Evolutionary conservation across 306 rosid genomes (phyloP).

Genomic region (Cajanus cajan): DNA sequence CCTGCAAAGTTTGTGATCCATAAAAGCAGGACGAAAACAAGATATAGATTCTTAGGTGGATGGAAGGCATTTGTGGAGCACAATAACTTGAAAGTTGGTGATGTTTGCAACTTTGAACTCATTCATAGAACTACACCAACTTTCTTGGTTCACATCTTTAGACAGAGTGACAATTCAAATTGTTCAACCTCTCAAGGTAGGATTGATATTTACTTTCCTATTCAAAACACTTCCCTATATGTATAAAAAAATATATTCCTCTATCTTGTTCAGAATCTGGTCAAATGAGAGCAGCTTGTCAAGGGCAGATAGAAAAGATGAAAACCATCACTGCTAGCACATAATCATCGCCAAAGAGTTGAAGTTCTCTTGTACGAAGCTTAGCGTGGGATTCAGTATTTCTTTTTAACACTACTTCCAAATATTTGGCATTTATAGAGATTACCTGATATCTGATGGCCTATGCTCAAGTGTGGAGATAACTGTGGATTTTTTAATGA

Average conservation of each 20-base stretch:
- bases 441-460: not conserved
- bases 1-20: not conserved
- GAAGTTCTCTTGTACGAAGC: not conserved
- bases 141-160: conserved; percentile 17
- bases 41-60: not conserved
- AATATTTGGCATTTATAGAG: not conserved
- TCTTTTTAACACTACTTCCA: not conserved
- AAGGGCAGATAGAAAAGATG: not conserved
- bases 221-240: not conserved
- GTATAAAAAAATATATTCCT: not conserved
- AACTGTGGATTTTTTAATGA: not conserved
- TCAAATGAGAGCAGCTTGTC: not conserved
- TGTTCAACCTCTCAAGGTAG: not conserved
- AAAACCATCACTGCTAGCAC: not conserved
- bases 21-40: not conserved
- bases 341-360: not conserved
- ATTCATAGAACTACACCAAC: not conserved
- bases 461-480: not conserved
- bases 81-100: conserved; percentile 24
- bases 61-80: conserved; percentile 38
- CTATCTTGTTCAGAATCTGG: not conserved
- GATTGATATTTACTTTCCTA: not conserved
- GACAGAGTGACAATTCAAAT: not conserved
- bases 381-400: not conserved
- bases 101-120: conserved; percentile 34